Evolutionary conservation across 2,329 filamentous ascomycete genomes (phyloP), one percentile per base, ranked within the genome.

Genomic region (Septoria linicola): DNA sequence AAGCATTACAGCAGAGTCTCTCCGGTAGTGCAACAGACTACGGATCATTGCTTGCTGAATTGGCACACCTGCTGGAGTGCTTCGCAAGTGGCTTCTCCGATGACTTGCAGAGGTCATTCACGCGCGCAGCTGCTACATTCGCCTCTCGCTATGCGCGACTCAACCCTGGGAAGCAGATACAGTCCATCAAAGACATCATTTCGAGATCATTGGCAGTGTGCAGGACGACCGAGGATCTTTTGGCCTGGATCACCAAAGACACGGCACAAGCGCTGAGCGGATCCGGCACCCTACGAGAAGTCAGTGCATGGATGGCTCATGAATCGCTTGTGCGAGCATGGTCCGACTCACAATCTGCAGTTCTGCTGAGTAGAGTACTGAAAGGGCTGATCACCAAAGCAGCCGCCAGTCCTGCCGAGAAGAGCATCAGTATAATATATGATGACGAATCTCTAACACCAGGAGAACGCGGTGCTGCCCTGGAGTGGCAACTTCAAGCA

Each of bases 261-360:
- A 80, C 88, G n/a, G 79, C 85, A 49, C 76, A 79, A 13, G 78
- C 77, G 46, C 75, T 86, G 60, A 73, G 87, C 4, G 77, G 80
- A 20, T 76, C 80, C 32, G 82, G 81, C 2, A 73, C 78, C 1
- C 68, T 88, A 20, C 66, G 73, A n/a, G 66, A 70, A 1, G 75
- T 88, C n/a, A 77, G 78, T 0, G 60, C 71, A 4, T 68, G 70
- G 2, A 72, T 85, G 4, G 66, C 73, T 1, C 76, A 68, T 1
- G 70, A 74, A 40, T 74, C 85, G 0, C 72, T 61, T 10, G 21
- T 41, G 3, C 35, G 48, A 30, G 58, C 57, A 13, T 67, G 62
- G 61, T 42, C 53, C 19, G 41, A 45, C 11, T 61, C 59, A n/a
- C 39, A 40, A 11, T 32, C 40, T 11, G 55, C 56, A 2, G 42